Evolutionary conservation across 2,329 filamentous ascomycete species (phyloP).

Genomic region (Aspergillus thermomutatus): DNA sequence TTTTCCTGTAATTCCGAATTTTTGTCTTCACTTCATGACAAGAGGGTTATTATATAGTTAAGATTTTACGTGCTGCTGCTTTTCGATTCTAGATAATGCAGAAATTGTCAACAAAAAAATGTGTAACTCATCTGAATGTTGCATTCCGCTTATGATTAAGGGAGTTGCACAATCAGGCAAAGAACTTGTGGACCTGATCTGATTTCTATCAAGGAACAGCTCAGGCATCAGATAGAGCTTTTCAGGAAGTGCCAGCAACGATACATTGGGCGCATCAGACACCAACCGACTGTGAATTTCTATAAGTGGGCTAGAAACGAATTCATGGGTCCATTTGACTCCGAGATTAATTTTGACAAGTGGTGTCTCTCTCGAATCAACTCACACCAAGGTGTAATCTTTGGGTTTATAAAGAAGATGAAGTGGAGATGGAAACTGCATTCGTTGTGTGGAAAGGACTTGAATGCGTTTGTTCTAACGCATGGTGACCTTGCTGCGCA

Average conservation of each 20-base stretch:
- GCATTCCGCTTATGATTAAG: not conserved
- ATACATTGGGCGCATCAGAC: conserved; percentile 16
- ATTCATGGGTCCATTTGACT: conserved; percentile 14
- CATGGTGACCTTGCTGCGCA: conserved; percentile 11
- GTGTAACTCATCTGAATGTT: too few species aligned
- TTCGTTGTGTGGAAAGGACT: not conserved
- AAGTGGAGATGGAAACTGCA: not conserved
- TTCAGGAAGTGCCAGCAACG: conserved; percentile 13
- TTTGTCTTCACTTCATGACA: too few species aligned
- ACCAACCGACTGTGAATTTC: conserved; percentile 7
- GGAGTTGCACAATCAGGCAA: too few species aligned
- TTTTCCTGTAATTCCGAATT: too few species aligned
- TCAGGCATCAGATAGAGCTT: conserved; percentile 8
- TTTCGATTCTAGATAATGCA: too few species aligned
- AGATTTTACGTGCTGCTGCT: too few species aligned
- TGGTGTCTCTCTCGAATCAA: conserved; percentile 8
- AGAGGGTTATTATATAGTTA: too few species aligned
- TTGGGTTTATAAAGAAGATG: too few species aligned
- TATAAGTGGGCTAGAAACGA: conserved; percentile 6
- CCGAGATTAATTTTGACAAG: conserved; percentile 15
- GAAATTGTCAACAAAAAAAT: too few species aligned
- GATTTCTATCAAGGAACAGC: conserved; percentile 10
- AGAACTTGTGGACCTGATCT: not conserved
- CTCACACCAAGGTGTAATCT: not conserved
- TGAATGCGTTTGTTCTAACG: conserved; percentile 12